Percentiles rank a stretch among this genome's conserved stretches.
Evolutionary conservation across 176 grass and related monocot species (phyloP).

Genomic region (Cenchrus purpureus): DNA sequence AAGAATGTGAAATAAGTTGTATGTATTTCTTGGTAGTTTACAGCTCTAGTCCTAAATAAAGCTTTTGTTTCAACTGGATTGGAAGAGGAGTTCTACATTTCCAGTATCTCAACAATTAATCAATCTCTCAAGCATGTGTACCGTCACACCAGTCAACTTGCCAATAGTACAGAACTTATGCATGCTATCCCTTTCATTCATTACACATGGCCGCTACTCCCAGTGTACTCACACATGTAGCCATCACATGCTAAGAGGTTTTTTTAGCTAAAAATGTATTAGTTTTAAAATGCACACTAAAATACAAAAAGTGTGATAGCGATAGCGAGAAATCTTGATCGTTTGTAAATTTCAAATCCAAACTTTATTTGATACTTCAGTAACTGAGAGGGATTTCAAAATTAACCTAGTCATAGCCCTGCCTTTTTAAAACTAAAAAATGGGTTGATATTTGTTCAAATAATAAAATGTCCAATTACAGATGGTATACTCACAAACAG

Average conservation of each 20-base stretch:
- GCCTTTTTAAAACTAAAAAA: not conserved
- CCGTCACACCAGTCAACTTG: constrained; percentile 25
- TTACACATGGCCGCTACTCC: constrained; percentile 33
- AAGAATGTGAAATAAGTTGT: not conserved
- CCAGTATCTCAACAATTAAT: constrained; percentile 29
- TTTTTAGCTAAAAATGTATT: not conserved
- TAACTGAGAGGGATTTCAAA: not conserved
- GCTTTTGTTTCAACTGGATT: not conserved
- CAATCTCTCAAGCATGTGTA: constrained; percentile 12
- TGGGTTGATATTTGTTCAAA: too few species aligned
- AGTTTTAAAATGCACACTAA: not conserved
- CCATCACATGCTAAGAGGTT: constrained; percentile 16
- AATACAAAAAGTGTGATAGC: not conserved
- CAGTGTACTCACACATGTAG: constrained; percentile 23
- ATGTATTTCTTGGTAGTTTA: not conserved
- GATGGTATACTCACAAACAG: too few species aligned
- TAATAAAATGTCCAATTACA: too few species aligned
- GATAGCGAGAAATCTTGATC: not conserved
- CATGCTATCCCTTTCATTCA: constrained; percentile 33
- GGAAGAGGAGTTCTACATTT: not conserved
- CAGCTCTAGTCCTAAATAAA: not conserved
- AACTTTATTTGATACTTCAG: not conserved
- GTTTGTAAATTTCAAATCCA: not conserved
- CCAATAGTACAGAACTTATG: constrained; percentile 8
- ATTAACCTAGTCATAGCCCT: not conserved